Evolutionary conservation across 208 protist genomes (phyloP).

Genomic region (Acanthamoeba royreba): DNA sequence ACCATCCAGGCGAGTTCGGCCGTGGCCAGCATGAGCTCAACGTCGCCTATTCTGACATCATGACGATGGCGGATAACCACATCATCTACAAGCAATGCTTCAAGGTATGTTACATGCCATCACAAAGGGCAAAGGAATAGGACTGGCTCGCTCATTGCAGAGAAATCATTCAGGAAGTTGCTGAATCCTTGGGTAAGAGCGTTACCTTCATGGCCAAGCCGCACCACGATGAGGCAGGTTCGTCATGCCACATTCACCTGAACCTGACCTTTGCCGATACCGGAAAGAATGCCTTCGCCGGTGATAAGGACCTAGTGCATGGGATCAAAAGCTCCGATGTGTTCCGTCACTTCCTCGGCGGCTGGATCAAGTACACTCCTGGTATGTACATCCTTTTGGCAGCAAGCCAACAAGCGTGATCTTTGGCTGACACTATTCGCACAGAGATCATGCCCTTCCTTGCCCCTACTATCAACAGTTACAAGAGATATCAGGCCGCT

Average conservation of each 20-base stretch:
- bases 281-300: conserved; percentile 9
- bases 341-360: conserved; percentile 19
- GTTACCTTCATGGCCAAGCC: conserved; percentile 43
- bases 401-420: too few relatives aligned
- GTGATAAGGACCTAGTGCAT: conserved; percentile 20
- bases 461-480: conserved; percentile 8
- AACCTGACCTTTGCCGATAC: neutral
- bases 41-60: neutral
- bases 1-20: neutral
- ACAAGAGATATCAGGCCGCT: conserved; percentile 1
- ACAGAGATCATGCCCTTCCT: conserved; percentile 39
- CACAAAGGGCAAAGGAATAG: too few relatives aligned
- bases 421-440: too few relatives aligned
- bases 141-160: too few relatives aligned
- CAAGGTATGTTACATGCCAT: too few relatives aligned
- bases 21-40: conserved; percentile 24
- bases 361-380: conserved; percentile 31
- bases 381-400: neutral
- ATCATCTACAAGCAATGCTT: conserved; percentile 28
- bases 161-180: neutral
- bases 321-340: neutral
- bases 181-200: neutral
- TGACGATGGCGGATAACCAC: conserved; percentile 21
- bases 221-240: neutral
- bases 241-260: neutral